phyloP scores from a whole-genome alignment of 805 yeast species.

The Zygoascus bituminiphila region DNA sequence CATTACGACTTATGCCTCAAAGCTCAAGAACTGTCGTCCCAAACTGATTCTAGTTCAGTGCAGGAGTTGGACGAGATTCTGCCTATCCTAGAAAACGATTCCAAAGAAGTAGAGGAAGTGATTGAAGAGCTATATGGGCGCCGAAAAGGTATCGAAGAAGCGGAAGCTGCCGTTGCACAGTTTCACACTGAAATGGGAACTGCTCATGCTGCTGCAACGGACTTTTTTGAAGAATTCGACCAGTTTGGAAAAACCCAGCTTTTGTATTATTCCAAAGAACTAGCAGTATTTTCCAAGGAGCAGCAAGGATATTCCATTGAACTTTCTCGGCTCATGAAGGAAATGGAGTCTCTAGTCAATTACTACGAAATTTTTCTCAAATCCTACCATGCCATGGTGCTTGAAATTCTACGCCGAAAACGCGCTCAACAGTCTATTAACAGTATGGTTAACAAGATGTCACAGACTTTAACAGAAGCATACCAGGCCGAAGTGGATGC shows the following conservation, averaged over 20 bases:
- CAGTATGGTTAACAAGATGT: conserved; percentile 35
- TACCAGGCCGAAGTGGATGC: conserved; percentile 37
- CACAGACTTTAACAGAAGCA: conserved; percentile 32
- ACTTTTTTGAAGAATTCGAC: conserved; percentile 12
- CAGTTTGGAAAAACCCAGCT: conserved; percentile 17
- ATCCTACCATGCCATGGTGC: conserved; percentile 44
- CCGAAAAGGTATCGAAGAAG: conserved; percentile 14
- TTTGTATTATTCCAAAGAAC: conserved; percentile 13
- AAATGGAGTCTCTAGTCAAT: conserved; percentile 34
- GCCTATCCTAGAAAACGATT: conserved; percentile 38
- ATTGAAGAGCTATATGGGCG: conserved; percentile 20
- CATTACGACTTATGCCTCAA: conserved; percentile 74
- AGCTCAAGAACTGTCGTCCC: conserved; percentile 35
- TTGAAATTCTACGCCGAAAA: conserved; percentile 47
- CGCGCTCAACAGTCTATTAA: conserved; percentile 35
- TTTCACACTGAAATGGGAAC: conserved; percentile 18
- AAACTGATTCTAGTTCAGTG: conserved; percentile 26
- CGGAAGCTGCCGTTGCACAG: conserved; percentile 14
- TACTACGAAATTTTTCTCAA: conserved; percentile 45
- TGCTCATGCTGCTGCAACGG: conserved; percentile 21
- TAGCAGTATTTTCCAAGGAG: conserved; percentile 17
- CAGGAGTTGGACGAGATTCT: conserved; percentile 45
- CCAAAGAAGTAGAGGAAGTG: conserved; percentile 28
- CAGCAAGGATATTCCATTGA: conserved; percentile 22
- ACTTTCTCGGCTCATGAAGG: conserved; percentile 26